Conservation (phyloP, 129 eudicot genomes). For the Gnaphalium uliginosum region DNA sequence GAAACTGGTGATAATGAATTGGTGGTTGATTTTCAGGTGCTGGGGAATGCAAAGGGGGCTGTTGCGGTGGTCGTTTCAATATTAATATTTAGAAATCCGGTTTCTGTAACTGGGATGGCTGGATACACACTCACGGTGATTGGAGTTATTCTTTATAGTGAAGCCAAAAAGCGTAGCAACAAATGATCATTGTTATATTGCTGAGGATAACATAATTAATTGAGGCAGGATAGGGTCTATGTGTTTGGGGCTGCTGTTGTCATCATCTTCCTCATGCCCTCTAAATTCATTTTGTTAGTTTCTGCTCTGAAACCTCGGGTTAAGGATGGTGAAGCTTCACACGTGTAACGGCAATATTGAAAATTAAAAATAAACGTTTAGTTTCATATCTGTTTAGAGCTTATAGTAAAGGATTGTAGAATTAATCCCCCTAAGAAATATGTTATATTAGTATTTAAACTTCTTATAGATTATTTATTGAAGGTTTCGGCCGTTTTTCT, state of each 20-base stretch:
- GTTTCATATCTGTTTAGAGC: slow-evolving; percentile 35
- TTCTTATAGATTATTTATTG: slow-evolving; percentile 33
- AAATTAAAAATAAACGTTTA: slow-evolving; percentile 28
- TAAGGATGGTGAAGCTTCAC: slow-evolving; percentile 27
- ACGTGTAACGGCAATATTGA: slow-evolving; percentile 29
- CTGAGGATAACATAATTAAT: slow-evolving; percentile 14
- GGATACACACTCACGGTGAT: slow-evolving; percentile 79
- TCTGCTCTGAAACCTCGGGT: slow-evolving; percentile 8
- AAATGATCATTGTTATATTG: slow-evolving; percentile 37
- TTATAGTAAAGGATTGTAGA: slow-evolving; percentile 34
- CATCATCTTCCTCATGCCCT: slow-evolving; percentile 9
- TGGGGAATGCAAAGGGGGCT: slow-evolving; percentile 97
- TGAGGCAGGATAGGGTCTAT: slow-evolving; percentile 23
- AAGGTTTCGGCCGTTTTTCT: neutral
- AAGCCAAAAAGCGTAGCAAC: slow-evolving; percentile 79
- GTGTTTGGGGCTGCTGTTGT: slow-evolving; percentile 1
- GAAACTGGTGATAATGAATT: slow-evolving; percentile 9
- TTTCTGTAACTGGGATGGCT: slow-evolving; percentile 91
- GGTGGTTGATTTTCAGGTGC: slow-evolving; percentile 48
- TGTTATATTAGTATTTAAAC: slow-evolving; percentile 29
- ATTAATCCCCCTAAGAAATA: slow-evolving; percentile 1
- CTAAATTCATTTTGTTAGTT: slow-evolving; percentile 32
- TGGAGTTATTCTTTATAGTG: slow-evolving; percentile 87
- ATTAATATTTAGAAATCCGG: slow-evolving; percentile 81
- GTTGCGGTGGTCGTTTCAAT: slow-evolving; percentile 95